Conservation (phyloP, 1,139 yeast genomes). For the Martiniozyma asiatica region DNA sequence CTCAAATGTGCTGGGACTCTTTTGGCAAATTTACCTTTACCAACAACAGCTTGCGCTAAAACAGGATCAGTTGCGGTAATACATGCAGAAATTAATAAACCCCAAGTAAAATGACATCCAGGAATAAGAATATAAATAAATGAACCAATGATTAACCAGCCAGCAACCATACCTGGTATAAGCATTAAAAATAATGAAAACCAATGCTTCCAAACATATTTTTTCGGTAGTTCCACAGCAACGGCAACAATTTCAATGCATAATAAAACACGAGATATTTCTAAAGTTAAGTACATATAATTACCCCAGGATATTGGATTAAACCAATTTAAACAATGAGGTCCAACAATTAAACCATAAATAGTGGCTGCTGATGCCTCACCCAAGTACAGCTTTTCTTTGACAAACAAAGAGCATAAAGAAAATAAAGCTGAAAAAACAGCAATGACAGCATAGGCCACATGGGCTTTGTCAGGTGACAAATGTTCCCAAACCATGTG, state of each 20-base stretch:
- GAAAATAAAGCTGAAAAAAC: slow-evolving; percentile 82
- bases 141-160: slow-evolving; percentile 82
- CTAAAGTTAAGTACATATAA: slow-evolving; percentile 72
- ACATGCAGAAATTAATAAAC: slow-evolving; percentile 78
- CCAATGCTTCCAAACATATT: slow-evolving; percentile 88
- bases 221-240: slow-evolving; percentile 89
- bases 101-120: slow-evolving; percentile 61
- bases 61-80: slow-evolving; percentile 97
- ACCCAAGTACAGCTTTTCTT: slow-evolving; percentile 84
- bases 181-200: slow-evolving; percentile 66
- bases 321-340: slow-evolving; percentile 84
- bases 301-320: slow-evolving; percentile 90
- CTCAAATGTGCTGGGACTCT: slow-evolving; percentile 94
- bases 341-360: slow-evolving; percentile 87
- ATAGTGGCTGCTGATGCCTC: slow-evolving; percentile 91
- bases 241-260: slow-evolving; percentile 95
- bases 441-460: slow-evolving; percentile 89
- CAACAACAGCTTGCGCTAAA: slow-evolving; percentile 94
- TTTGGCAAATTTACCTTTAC: slow-evolving; percentile 92
- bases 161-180: slow-evolving; percentile 86
- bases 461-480: slow-evolving; percentile 41
- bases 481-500: slow-evolving; percentile 26
- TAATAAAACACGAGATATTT: slow-evolving; percentile 74
- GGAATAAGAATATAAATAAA: slow-evolving; percentile 83
- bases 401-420: slow-evolving; percentile 78